Evolutionary conservation across 805 yeast genomes (phyloP).

Genomic region (Kockiozyma suomiensis): DNA sequence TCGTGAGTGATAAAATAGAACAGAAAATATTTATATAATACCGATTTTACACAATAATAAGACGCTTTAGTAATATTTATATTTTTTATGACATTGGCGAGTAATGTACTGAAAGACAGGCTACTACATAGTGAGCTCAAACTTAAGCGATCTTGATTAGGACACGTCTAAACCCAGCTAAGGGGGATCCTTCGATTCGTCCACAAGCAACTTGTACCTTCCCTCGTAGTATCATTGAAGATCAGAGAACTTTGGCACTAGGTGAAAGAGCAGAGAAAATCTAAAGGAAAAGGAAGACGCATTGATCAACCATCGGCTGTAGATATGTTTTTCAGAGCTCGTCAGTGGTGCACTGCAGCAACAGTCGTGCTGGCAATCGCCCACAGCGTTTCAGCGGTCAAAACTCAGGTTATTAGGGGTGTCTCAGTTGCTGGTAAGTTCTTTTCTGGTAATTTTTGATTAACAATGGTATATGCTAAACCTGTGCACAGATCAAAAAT

Average conservation of each 20-base stretch:
- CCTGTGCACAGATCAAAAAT: not conserved
- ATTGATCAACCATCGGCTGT: not conserved
- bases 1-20: too few species aligned
- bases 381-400: conserved; percentile 1
- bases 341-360: not conserved
- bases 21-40: too few species aligned
- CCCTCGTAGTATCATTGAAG: too few species aligned
- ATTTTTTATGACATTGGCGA: too few species aligned
- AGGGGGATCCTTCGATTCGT: not conserved
- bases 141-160: not conserved
- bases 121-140: not conserved
- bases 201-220: too few species aligned
- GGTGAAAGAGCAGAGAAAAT: too few species aligned
- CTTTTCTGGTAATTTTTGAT: not conserved
- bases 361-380: not conserved
- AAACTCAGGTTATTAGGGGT: conserved; percentile 8
- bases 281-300: too few species aligned
- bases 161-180: conserved; percentile 5
- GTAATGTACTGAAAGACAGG: too few species aligned
- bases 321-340: not conserved
- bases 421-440: conserved; percentile 11
- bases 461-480: not conserved
- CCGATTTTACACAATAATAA: too few species aligned
- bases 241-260: too few species aligned
- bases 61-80: too few species aligned